Evolutionary conservation across 108 stramenopile genomes (phyloP).

Genomic region (Cylindrotheca fusiformis): DNA sequence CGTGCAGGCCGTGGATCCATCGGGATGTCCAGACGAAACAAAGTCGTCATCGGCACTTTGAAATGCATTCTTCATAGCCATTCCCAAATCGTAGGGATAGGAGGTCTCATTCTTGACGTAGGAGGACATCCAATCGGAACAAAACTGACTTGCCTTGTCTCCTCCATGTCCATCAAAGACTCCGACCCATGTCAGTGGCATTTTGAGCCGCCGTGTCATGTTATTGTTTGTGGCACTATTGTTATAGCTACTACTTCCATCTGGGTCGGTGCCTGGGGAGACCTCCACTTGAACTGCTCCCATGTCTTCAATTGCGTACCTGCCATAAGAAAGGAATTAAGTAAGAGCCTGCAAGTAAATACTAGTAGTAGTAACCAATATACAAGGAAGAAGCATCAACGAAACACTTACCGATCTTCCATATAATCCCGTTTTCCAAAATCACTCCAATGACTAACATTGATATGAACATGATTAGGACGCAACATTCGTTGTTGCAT

Average conservation of each 20-base stretch:
- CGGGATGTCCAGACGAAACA: slow-evolving; percentile 69
- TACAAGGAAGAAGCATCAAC: too few relatives aligned
- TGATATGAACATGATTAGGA: slow-evolving; percentile 66
- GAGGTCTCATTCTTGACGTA: slow-evolving; percentile 72
- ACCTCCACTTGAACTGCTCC: slow-evolving; percentile 70
- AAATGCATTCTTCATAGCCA: slow-evolving; percentile 78
- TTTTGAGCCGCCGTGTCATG: slow-evolving; percentile 42
- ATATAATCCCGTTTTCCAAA: slow-evolving; percentile 75
- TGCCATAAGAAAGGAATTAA: slow-evolving; percentile 23
- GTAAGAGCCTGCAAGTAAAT: background rate
- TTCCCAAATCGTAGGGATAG: slow-evolving; percentile 65
- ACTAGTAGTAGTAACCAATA: background rate
- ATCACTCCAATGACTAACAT: slow-evolving; percentile 83
- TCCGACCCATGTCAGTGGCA: slow-evolving; percentile 64
- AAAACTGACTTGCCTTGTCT: slow-evolving; percentile 86
- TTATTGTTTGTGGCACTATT: slow-evolving; percentile 4
- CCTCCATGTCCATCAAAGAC: slow-evolving; percentile 98
- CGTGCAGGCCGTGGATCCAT: slow-evolving; percentile 84
- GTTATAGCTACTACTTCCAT: slow-evolving; percentile 13
- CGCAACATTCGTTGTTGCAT: slow-evolving; percentile 73
- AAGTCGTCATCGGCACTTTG: slow-evolving; percentile 77
- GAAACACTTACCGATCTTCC: slow-evolving; percentile 72
- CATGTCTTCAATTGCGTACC: slow-evolving; percentile 78
- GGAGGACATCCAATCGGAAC: slow-evolving; percentile 77
- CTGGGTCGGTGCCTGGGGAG: slow-evolving; percentile 37